Evolutionary conservation across 257 asterid genomes (phyloP).

Genomic region (Galeopsis tetrahit): DNA sequence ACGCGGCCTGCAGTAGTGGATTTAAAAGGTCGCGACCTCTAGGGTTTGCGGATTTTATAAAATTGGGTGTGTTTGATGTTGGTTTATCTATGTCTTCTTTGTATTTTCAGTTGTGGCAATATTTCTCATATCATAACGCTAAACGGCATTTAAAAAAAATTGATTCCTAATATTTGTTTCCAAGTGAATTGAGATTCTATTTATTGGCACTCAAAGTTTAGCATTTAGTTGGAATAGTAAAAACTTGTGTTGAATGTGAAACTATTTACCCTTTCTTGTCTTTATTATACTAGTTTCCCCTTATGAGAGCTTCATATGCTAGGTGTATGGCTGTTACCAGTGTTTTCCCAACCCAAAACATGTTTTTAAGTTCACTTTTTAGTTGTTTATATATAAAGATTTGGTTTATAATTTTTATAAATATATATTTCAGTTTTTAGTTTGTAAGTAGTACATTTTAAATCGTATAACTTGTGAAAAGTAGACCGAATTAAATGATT

Average conservation of each 20-base stretch:
- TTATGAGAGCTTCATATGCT: slow-evolving; percentile 1
- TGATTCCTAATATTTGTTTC: not conserved
- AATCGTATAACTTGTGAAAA: not conserved
- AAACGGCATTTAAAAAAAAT: not conserved
- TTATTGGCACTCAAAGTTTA: slow-evolving; percentile 8
- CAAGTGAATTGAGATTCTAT: slow-evolving; percentile 25
- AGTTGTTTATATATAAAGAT: not conserved
- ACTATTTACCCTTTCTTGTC: not conserved
- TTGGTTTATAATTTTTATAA: no score
- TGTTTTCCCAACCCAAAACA: not conserved
- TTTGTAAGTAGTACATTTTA: not conserved
- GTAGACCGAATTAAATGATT: not conserved
- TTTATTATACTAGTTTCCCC: not conserved
- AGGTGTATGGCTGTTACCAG: not conserved
- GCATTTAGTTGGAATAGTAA: slow-evolving; percentile 15
- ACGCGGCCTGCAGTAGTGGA: slow-evolving; percentile 6
- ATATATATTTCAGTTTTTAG: not conserved
- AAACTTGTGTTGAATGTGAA: slow-evolving; percentile 16
- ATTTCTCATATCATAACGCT: not conserved
- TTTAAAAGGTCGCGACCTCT: slow-evolving; percentile 11
- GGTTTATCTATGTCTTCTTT: slow-evolving; percentile 12
- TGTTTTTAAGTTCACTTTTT: not conserved
- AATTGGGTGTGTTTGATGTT: slow-evolving; percentile 18
- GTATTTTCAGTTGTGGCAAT: slow-evolving; percentile 3
- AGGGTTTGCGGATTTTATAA: slow-evolving; percentile 28